Base-by-base conservation (phyloP, 2,329 filamentous ascomycete species). In the Verticillium tricorpus region DNA sequence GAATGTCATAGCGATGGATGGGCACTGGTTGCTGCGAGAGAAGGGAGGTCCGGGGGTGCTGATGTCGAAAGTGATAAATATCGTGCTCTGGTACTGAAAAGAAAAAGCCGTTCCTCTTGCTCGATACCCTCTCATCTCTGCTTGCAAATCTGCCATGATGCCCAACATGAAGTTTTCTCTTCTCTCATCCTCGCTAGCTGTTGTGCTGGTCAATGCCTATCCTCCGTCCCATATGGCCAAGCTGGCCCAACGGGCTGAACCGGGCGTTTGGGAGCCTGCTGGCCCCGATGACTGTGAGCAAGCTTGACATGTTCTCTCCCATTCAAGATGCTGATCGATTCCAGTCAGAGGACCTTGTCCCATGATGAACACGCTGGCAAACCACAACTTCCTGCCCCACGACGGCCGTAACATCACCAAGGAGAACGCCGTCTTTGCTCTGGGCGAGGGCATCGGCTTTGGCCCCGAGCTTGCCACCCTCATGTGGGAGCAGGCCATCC, bases 341-440 rank as follows among this genome's bases (percentile, higher is more conserved):
- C 12, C 31, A 77, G 73, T 74, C 22, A 72, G 76, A 17, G 74
- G 75, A 0, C 80, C 81, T 28, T 84, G 81, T 62, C 80, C 82
- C 1, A 80, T 82, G 75, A 70, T 83, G 61, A 84, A 84, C 67
- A 77, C 80, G 0, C 70, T 84, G n/a, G 77, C 80, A 5, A 84
- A 83, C 66, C 78, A 83, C 63, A 77, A 76, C 15, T 81, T 78
- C 61, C 73, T 84, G 1, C 80, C 78, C 3, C 81, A 74, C 57
- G 68, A 80, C 60, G 81, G 81, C 45, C 72, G 70, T 55, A 73
- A 79, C 66, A 70, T 82, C 59, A 78, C 75, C 14, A 65, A 71
- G 37, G 68, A 74, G 56, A 73, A 72, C 22, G 73, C 76, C 0
- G 66, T 80, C 7, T 65, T 71, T 7, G 81, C 70, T 25, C 65